phyloP scores from a whole-genome alignment of 2,329 filamentous ascomycete genomes.

The Chaetothyriales sp. region DNA sequence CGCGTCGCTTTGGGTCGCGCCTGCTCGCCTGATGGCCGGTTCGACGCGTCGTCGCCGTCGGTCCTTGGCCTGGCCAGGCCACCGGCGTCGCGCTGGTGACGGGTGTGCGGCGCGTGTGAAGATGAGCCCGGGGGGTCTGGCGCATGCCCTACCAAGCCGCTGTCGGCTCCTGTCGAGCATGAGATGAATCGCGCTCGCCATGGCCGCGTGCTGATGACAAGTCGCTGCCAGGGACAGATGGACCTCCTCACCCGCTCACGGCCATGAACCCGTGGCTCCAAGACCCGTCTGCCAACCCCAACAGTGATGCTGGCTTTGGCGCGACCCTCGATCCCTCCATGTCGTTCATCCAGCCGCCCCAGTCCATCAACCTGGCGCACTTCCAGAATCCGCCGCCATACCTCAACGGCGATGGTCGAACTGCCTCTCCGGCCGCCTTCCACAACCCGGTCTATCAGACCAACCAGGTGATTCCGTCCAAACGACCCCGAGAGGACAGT shows the following conservation, averaged over 20 bases:
- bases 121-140: neutral
- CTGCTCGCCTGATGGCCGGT: neutral
- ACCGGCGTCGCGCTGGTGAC: neutral
- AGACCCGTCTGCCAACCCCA: slow-evolving; percentile 35
- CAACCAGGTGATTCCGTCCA: slow-evolving; percentile 77
- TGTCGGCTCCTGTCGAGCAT: neutral
- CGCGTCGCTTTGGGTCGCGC: slow-evolving; percentile 1
- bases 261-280: slow-evolving; percentile 40
- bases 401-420: slow-evolving; percentile 74
- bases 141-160: neutral
- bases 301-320: slow-evolving; percentile 37
- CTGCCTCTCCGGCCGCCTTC: slow-evolving; percentile 61
- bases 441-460: slow-evolving; percentile 69
- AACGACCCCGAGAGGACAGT: slow-evolving; percentile 73
- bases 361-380: slow-evolving; percentile 37
- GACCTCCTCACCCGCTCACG: slow-evolving; percentile 30
- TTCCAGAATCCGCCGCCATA: slow-evolving; percentile 43
- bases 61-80: too few species aligned
- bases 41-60: neutral
- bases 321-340: slow-evolving; percentile 33
- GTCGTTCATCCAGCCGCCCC: slow-evolving; percentile 34
- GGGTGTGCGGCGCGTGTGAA: slow-evolving; percentile 2
- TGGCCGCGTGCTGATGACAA: slow-evolving; percentile 20
- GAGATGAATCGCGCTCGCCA: slow-evolving; percentile 6
- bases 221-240: slow-evolving; percentile 27